Evolutionary conservation across 108 stramenopile genomes (phyloP).

Genomic region (Stephanodiscus minutulus): DNA sequence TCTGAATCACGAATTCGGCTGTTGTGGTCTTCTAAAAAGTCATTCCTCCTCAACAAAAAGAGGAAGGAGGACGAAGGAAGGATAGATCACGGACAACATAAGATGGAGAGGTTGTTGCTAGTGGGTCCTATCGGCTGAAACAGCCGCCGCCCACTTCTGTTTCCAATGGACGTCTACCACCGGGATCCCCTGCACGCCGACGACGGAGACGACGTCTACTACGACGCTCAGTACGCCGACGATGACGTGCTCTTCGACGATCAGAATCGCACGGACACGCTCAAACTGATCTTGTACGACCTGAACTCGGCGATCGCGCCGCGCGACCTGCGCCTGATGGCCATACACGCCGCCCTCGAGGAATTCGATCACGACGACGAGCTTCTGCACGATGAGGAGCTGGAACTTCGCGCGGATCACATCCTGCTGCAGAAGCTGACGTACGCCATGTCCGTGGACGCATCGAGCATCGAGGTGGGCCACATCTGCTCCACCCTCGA

Average conservation of each 20-base stretch:
- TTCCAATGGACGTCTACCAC: conserved; percentile 1
- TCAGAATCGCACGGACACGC: conserved; percentile 37
- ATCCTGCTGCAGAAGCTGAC: conserved; percentile 54
- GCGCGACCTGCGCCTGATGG: conserved; percentile 41
- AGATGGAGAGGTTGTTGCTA: no score
- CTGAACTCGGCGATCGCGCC: conserved; percentile 58
- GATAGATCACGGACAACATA: no score
- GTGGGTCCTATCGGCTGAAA: no score
- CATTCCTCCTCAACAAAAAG: no score
- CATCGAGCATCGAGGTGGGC: conserved; percentile 40
- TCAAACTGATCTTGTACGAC: conserved; percentile 54
- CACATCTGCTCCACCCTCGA: conserved; percentile 52
- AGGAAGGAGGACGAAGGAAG: no score
- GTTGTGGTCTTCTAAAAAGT: no score
- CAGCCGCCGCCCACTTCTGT: no score
- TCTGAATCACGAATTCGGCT: no score
- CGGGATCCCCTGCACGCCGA: not conserved
- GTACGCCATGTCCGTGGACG: conserved; percentile 40
- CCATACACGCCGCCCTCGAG: conserved; percentile 48
- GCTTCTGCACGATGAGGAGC: conserved; percentile 49
- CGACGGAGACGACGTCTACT: conserved; percentile 10
- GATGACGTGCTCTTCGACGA: not conserved
- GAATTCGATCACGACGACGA: conserved; percentile 57
- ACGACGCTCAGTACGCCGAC: conserved; percentile 17
- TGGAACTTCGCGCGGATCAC: conserved; percentile 53